Percentiles rank a stretch among this genome's conserved stretches.
phyloP scores from a whole-genome alignment of 768 basidiomycete genomes.

The Pholiota molesta region DNA sequence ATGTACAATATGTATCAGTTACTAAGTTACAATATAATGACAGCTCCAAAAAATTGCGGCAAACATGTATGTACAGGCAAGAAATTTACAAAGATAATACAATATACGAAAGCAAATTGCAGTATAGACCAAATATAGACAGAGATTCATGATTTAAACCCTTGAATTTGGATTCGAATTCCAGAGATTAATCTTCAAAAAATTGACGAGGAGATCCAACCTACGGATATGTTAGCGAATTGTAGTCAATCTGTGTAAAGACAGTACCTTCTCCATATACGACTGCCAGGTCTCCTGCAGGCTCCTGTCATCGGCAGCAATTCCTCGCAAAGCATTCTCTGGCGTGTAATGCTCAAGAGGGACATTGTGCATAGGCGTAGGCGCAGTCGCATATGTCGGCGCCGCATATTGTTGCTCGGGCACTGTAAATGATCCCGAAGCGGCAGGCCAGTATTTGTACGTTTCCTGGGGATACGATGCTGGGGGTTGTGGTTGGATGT shows the following conservation, averaged over 20 bases:
- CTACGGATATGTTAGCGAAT: conserved; percentile 22
- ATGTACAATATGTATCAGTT: not conserved
- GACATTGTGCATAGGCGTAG: conserved; percentile 20
- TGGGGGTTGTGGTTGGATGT: conserved; percentile 1
- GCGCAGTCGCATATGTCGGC: conserved; percentile 21
- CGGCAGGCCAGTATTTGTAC: conserved; percentile 37
- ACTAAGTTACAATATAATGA: not conserved
- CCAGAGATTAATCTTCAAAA: conserved; percentile 34
- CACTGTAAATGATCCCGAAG: conserved; percentile 27
- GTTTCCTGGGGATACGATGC: conserved; percentile 15
- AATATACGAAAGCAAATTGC: not conserved
- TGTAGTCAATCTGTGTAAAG: conserved; percentile 10
- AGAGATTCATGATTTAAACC: not conserved
- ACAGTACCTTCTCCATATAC: conserved; percentile 60
- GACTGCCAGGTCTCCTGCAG: conserved; percentile 73
- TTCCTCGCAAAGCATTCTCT: conserved; percentile 44
- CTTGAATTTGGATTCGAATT: not conserved
- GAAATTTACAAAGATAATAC: not conserved
- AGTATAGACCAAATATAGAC: not conserved
- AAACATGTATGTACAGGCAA: not conserved
- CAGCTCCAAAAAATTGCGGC: not conserved
- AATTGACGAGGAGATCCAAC: conserved; percentile 47
- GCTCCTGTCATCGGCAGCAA: conserved; percentile 55
- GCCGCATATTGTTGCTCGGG: conserved; percentile 22
- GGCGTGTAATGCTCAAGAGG: conserved; percentile 48